phyloP scores from a whole-genome alignment of 2,329 filamentous ascomycete genomes.

The Botryosphaeria dothidea region DNA sequence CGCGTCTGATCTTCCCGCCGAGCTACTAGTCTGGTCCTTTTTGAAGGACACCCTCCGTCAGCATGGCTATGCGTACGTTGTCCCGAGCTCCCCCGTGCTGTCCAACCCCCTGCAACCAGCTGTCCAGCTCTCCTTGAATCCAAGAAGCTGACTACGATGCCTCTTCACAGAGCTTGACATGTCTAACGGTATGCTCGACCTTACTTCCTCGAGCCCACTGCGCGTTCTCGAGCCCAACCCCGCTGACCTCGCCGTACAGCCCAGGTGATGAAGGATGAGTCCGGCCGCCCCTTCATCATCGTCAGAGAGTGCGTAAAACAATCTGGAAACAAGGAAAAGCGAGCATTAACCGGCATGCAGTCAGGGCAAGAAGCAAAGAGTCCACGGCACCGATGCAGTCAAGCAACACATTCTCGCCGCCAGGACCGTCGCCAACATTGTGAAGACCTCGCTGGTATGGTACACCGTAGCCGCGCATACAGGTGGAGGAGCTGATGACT shows the following conservation, averaged over 20 bases:
- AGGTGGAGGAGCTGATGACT: not conserved
- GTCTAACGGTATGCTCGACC: slow-evolving; percentile 68
- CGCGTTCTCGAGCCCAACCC: not conserved
- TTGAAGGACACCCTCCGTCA: slow-evolving; percentile 21
- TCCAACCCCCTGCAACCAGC: slow-evolving; percentile 12
- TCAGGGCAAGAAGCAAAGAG: slow-evolving; percentile 96
- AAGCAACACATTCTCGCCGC: slow-evolving; percentile 98
- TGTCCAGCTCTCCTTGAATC: not conserved
- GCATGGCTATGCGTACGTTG: slow-evolving; percentile 43
- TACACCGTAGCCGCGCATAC: not conserved
- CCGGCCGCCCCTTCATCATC: slow-evolving; percentile 95
- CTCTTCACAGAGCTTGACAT: slow-evolving; percentile 70
- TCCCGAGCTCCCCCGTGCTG: slow-evolving; percentile 17
- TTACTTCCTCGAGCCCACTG: not conserved
- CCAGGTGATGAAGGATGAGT: slow-evolving; percentile 91
- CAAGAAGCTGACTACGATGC: slow-evolving; percentile 29
- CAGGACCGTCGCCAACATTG: slow-evolving; percentile 92
- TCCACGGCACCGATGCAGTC: slow-evolving; percentile 94
- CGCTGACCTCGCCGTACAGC: slow-evolving; percentile 44
- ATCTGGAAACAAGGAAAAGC: slow-evolving; percentile 20
- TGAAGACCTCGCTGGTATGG: slow-evolving; percentile 84
- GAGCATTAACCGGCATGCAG: slow-evolving; percentile 50
- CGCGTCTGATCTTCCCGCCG: slow-evolving; percentile 5
- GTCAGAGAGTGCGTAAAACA: slow-evolving; percentile 80
- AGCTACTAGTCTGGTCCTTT: not conserved